phyloP scores from a whole-genome alignment of 2,329 filamentous ascomycete species.

The Fusarium irregulare region DNA sequence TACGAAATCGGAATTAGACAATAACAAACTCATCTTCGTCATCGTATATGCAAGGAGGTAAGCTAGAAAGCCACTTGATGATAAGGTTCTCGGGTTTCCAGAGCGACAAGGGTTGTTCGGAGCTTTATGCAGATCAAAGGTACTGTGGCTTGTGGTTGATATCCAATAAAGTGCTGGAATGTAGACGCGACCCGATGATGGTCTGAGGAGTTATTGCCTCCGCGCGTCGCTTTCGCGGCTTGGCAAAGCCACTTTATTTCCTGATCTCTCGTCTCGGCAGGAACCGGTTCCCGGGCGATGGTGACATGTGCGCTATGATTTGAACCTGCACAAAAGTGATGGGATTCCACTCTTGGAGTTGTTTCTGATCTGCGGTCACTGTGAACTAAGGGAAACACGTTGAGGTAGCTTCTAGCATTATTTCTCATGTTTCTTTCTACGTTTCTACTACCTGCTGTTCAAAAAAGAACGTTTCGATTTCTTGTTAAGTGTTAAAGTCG shows the following conservation, averaged over 20 bases:
- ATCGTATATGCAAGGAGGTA: constrained; percentile 19
- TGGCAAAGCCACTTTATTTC: background rate
- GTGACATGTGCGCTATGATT: background rate
- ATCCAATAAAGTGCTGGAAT: background rate
- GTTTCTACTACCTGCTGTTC: no score
- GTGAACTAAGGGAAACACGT: rapidly evolving
- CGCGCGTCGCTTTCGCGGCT: background rate
- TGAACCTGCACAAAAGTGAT: background rate
- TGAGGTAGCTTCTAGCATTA: rapidly evolving
- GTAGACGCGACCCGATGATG: background rate
- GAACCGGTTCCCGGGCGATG: background rate
- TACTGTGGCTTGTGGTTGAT: background rate
- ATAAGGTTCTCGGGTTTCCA: constrained; percentile 22
- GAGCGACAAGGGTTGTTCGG: constrained; percentile 7
- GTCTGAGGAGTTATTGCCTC: background rate
- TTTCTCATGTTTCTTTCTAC: rapidly evolving
- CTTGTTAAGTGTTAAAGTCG: no score
- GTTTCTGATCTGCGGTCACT: rapidly evolving
- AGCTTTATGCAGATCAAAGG: background rate
- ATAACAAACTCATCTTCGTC: constrained; percentile 10
- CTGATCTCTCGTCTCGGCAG: background rate
- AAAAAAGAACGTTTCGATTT: no score
- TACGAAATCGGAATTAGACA: background rate
- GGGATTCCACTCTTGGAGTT: background rate
- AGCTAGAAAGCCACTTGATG: background rate